Evolutionary conservation across 306 rosid genomes (phyloP).

Genomic region (Cucurbita maxima): DNA sequence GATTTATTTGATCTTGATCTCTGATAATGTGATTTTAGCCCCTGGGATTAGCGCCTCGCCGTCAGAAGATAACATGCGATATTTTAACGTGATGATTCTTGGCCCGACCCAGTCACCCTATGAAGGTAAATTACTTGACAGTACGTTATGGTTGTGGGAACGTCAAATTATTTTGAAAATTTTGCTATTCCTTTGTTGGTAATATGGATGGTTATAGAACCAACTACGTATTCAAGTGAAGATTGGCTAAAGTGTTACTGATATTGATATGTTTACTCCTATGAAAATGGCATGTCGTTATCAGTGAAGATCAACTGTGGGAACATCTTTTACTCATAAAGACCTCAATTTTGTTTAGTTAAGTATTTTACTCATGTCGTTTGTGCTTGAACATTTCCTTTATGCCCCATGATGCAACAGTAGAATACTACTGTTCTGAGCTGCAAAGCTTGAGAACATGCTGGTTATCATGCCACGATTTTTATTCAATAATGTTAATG

Average conservation of each 20-base stretch:
- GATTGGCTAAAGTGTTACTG: not conserved
- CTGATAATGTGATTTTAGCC: constrained; percentile 39
- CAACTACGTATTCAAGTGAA: not conserved
- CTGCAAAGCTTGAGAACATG: too few relatives aligned
- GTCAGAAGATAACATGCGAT: constrained; percentile 92
- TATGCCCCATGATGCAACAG: too few relatives aligned
- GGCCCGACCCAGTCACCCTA: constrained; percentile 98
- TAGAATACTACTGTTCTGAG: too few relatives aligned
- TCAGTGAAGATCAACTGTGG: not conserved
- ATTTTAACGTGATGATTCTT: constrained; percentile 94
- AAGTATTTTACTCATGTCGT: too few relatives aligned
- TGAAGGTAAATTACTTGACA: constrained; percentile 40
- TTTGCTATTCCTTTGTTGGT: not conserved
- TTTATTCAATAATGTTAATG: not conserved
- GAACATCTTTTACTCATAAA: not conserved
- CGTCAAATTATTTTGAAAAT: not conserved
- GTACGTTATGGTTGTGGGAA: not conserved
- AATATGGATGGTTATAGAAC: not conserved
- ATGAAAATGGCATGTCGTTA: not conserved
- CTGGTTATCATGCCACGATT: not conserved
- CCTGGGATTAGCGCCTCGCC: constrained; percentile 99
- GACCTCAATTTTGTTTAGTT: too few relatives aligned
- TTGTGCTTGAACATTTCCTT: too few relatives aligned
- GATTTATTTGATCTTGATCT: constrained; percentile 3
- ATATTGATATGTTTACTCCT: not conserved